These are phyloP conservation scores for Aphanomyces euteiches DNA, from an alignment of 352 stramenopile genomes.

Conservation along the genomic window DNA sequence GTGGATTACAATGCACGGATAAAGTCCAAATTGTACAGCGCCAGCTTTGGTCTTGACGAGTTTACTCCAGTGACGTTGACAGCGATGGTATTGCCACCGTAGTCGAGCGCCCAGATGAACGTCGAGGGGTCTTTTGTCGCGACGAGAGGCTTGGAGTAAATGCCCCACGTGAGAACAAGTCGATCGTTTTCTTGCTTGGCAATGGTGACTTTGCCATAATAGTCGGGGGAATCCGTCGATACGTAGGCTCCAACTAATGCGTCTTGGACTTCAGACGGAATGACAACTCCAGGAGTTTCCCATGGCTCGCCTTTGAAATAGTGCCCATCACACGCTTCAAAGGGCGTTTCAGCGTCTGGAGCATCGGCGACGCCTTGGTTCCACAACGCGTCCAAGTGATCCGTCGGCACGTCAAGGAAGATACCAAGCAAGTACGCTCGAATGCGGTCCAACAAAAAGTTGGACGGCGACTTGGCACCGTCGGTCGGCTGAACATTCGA, in stretches of 20 bases:
- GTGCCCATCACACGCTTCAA: slow-evolving; percentile 39
- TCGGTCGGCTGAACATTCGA: slow-evolving; percentile 44
- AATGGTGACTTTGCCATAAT: slow-evolving; percentile 41
- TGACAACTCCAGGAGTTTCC: slow-evolving; percentile 32
- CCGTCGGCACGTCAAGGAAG: slow-evolving; percentile 58
- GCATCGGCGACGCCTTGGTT: slow-evolving; percentile 34
- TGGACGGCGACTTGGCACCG: slow-evolving; percentile 31
- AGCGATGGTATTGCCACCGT: neutral
- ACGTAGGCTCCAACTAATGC: slow-evolving; percentile 47
- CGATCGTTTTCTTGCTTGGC: neutral
- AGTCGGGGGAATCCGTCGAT: slow-evolving; percentile 39
- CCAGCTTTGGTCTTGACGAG: neutral
- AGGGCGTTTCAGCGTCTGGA: slow-evolving; percentile 38
- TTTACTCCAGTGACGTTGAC: neutral
- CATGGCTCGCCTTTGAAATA: slow-evolving; percentile 43
- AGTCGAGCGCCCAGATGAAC: slow-evolving; percentile 10
- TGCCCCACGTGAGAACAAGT: slow-evolving; percentile 2
- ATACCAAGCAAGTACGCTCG: slow-evolving; percentile 64
- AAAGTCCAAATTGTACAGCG: no score
- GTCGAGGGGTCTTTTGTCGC: neutral
- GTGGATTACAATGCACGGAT: no score
- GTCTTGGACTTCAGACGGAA: slow-evolving; percentile 35
- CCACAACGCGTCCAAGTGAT: slow-evolving; percentile 51
- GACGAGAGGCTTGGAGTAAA: neutral
- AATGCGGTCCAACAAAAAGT: slow-evolving; percentile 59